These are phyloP conservation scores for Collariella sp. DNA, from an alignment of 495 filamentous ascomycete genomes.

Conservation along the genomic window DNA sequence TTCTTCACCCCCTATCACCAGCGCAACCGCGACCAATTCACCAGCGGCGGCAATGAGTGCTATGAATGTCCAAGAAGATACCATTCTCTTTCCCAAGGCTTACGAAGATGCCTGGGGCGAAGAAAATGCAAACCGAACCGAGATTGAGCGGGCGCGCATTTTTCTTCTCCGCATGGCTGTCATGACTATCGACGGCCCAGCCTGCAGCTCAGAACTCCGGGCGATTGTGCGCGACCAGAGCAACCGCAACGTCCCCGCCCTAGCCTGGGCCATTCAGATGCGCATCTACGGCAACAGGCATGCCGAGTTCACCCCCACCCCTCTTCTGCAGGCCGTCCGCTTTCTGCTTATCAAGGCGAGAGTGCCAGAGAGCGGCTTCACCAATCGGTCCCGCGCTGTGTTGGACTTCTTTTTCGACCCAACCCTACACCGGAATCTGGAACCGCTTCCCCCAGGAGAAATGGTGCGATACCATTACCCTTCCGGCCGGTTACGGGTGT, in stretches of 20 bases:
- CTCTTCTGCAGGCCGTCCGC: conserved; percentile 29
- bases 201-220: conserved; percentile 16
- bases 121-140: conserved; percentile 12
- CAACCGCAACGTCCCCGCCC: conserved; percentile 16
- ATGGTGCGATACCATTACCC: conserved; percentile 24
- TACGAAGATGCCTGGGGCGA: conserved; percentile 29
- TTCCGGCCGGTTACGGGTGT: conserved; percentile 24
- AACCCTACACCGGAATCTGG: conserved; percentile 25
- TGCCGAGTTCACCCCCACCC: conserved; percentile 24
- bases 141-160: conserved; percentile 27
- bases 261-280: conserved; percentile 24
- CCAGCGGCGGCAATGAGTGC: not conserved
- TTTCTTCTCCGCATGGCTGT: conserved; percentile 26
- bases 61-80: conserved; percentile 6
- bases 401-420: conserved; percentile 36
- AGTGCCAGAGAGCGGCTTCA: conserved; percentile 18
- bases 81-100: conserved; percentile 24
- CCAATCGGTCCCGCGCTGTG: conserved; percentile 19
- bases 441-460: conserved; percentile 21
- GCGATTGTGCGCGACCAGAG: conserved; percentile 18
- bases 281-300: conserved; percentile 27
- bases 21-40: not conserved
- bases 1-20: not conserved
- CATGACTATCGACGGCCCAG: conserved; percentile 18
- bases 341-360: conserved; percentile 30